phyloP scores from a whole-genome alignment of 345 rosid genomes.

The Euphorbia peplus region DNA sequence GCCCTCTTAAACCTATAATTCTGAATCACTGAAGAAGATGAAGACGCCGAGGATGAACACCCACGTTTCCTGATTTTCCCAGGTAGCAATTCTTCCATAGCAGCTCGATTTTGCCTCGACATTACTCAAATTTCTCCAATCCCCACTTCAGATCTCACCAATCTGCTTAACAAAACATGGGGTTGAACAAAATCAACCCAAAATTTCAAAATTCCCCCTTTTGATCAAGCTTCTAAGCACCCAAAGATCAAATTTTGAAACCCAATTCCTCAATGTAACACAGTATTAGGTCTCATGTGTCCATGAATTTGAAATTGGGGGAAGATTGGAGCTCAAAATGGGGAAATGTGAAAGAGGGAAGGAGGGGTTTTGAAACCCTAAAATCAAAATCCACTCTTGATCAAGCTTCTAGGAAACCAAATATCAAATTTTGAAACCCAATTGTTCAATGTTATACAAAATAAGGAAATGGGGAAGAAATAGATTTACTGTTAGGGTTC shows the following conservation, averaged over 20 bases:
- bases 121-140: slow-evolving; percentile 26
- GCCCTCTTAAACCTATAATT: slow-evolving; percentile 85
- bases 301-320: slow-evolving; percentile 13
- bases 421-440: too few relatives aligned
- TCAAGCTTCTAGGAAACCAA: too few relatives aligned
- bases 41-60: slow-evolving; percentile 77
- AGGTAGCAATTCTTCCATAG: slow-evolving; percentile 52
- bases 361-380: too few relatives aligned
- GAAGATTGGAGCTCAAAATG: too few relatives aligned
- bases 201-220: background rate
- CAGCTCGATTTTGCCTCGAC: slow-evolving; percentile 60
- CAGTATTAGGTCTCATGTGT: slow-evolving; percentile 5
- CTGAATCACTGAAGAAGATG: slow-evolving; percentile 72
- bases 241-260: slow-evolving; percentile 1
- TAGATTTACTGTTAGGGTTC: too few relatives aligned
- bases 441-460: too few relatives aligned
- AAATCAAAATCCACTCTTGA: too few relatives aligned
- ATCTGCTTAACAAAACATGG: slow-evolving; percentile 5
- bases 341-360: background rate
- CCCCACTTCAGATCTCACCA: slow-evolving; percentile 27
- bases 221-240: background rate
- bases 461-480: too few relatives aligned
- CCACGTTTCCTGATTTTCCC: slow-evolving; percentile 95
- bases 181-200: background rate
- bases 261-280: background rate